Evolutionary conservation across 2,329 filamentous ascomycete species (phyloP).

Genomic region (Balansia obtecta): DNA sequence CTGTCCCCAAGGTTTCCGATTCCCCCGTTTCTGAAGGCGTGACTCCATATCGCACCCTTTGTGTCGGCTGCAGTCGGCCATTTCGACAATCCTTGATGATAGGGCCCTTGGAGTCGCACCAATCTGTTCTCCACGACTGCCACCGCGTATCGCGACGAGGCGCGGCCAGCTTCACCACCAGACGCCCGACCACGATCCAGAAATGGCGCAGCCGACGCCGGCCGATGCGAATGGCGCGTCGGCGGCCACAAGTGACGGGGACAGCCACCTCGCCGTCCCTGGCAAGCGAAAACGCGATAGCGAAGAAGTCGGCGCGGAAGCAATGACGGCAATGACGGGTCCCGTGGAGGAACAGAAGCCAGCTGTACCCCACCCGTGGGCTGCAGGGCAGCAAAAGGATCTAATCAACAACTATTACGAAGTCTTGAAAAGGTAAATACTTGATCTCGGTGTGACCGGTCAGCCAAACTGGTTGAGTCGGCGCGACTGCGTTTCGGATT

Average conservation of each 20-base stretch:
- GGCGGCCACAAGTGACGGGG: conserved; percentile 20
- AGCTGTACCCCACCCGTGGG: conserved; percentile 12
- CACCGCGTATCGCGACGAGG: conserved; percentile 29
- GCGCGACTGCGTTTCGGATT: no score
- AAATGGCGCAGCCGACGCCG: conserved; percentile 30
- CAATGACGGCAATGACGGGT: conserved; percentile 18
- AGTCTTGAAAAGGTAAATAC: conserved; percentile 25
- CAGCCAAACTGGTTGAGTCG: no score
- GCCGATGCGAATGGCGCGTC: conserved; percentile 29
- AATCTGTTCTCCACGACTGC: conserved; percentile 18
- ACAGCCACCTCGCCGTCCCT: conserved; percentile 21
- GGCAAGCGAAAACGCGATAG: conserved; percentile 49
- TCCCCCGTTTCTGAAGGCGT: conserved; percentile 10
- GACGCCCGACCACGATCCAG: conserved; percentile 12
- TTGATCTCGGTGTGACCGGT: conserved; percentile 2
- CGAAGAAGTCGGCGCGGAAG: conserved; percentile 25
- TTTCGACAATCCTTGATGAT: conserved; percentile 23
- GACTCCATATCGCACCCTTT: conserved; percentile 16
- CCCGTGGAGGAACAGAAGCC: conserved; percentile 14
- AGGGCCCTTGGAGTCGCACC: conserved; percentile 29
- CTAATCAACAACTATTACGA: conserved; percentile 26
- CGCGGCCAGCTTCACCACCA: conserved; percentile 18
- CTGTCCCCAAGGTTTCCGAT: conserved; percentile 5
- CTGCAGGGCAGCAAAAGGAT: conserved; percentile 19
- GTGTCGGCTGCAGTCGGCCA: conserved; percentile 20